Evolutionary conservation across 129 eudicot species (phyloP).

Genomic region (Sambucus nigra): DNA sequence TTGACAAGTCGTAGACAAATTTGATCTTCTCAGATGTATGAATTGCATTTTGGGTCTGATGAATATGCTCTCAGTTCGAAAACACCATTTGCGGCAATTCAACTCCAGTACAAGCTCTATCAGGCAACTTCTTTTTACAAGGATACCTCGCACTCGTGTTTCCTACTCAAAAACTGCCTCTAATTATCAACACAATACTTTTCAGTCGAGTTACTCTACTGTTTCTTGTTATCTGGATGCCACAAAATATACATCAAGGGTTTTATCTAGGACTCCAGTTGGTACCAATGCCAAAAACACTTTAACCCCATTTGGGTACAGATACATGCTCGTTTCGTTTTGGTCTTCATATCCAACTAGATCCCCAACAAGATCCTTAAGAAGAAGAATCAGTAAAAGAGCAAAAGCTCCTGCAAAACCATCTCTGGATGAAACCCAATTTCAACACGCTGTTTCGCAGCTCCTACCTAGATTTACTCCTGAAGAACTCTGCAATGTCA

Average conservation of each 20-base stretch:
- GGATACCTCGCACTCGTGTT: too few relatives aligned
- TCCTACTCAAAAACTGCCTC: background rate
- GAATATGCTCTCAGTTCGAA: constrained; percentile 6
- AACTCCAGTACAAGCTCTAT: background rate
- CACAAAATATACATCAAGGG: background rate
- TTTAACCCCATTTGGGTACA: constrained; percentile 6
- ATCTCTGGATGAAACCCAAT: constrained; percentile 37
- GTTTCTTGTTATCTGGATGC: background rate
- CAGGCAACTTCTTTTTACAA: too few relatives aligned
- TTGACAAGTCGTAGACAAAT: background rate
- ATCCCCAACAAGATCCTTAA: constrained; percentile 34
- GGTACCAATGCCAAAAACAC: constrained; percentile 12
- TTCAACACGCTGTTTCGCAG: constrained; percentile 40
- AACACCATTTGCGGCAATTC: background rate
- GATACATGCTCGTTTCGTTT: constrained; percentile 7
- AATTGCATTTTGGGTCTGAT: background rate
- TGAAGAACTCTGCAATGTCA: constrained; percentile 52
- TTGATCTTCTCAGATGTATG: background rate
- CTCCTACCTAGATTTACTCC: constrained; percentile 71
- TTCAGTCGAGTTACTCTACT: constrained; percentile 1
- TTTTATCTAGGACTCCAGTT: background rate
- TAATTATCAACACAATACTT: background rate
- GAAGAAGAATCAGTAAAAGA: constrained; percentile 46
- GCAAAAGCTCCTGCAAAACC: constrained; percentile 39
- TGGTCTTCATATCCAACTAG: constrained; percentile 37